Percentiles rank a stretch among this genome's conserved stretches.
Conservation (phyloP, 768 basidiomycete genomes). For the Leccinum subgranulosum region DNA sequence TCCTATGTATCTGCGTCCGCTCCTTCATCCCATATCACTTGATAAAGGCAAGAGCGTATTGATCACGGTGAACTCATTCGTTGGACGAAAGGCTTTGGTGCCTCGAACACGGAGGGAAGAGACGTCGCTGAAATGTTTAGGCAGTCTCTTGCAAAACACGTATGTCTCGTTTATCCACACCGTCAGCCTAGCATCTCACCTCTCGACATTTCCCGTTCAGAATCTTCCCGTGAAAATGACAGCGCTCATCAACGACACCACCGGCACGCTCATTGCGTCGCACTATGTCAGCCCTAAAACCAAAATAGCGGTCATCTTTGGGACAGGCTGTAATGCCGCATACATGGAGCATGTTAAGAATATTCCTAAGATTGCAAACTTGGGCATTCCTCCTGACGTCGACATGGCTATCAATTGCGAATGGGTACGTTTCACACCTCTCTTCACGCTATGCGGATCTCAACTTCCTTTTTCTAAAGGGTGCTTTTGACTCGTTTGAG, state of each 20-base stretch:
- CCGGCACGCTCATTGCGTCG: constrained; percentile 95
- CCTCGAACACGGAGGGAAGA: constrained; percentile 83
- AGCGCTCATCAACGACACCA: constrained; percentile 96
- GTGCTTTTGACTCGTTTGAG: constrained; percentile 94
- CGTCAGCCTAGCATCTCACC: not conserved
- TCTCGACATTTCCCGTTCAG: constrained; percentile 35
- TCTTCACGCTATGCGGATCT: not conserved
- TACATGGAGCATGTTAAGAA: constrained; percentile 90
- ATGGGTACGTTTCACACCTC: constrained; percentile 57
- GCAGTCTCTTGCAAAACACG: constrained; percentile 71
- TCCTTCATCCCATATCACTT: not conserved
- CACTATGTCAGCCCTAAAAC: constrained; percentile 91
- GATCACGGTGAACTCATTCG: constrained; percentile 93
- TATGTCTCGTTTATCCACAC: constrained; percentile 35
- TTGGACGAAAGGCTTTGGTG: constrained; percentile 99
- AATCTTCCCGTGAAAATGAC: constrained; percentile 79
- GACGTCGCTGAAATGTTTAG: constrained; percentile 96
- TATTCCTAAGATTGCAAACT: constrained; percentile 78
- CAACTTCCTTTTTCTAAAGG: constrained; percentile 42
- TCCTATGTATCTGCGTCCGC: not conserved
- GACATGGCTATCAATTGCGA: constrained; percentile 97
- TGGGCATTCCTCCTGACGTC: constrained; percentile 62
- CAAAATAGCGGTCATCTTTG: constrained; percentile 94
- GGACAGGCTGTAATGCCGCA: constrained; percentile 97
- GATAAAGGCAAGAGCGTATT: constrained; percentile 79